Percentiles rank a stretch among this genome's conserved stretches.
These are phyloP conservation scores for Centella asiatica DNA, from an alignment of 129 eudicot species.

Conservation along the genomic window DNA sequence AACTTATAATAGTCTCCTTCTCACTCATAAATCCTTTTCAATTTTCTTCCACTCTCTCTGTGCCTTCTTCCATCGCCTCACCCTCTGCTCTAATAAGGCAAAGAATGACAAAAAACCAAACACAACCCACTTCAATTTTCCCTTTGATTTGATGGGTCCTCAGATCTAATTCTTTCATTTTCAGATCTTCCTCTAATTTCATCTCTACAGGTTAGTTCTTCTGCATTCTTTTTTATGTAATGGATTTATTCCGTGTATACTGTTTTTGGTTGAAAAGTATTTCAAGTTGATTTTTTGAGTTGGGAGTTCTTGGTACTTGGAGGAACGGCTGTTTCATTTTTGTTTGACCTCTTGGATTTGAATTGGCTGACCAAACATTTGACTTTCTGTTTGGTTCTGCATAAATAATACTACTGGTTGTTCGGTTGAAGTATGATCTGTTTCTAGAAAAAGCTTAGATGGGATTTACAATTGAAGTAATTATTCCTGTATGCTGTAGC, in stretches of 20 bases:
- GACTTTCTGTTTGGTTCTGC: constrained; percentile 16
- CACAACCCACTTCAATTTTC: constrained; percentile 19
- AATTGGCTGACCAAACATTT: constrained; percentile 17
- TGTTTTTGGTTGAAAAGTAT: constrained; percentile 1
- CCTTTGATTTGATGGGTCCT: constrained; percentile 39
- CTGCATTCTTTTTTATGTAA: background rate
- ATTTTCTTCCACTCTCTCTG: background rate
- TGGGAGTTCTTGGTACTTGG: constrained; percentile 1
- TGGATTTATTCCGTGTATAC: background rate
- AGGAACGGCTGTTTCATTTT: background rate
- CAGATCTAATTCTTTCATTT: constrained; percentile 45
- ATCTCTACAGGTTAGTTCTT: constrained; percentile 28
- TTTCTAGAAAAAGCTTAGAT: background rate
- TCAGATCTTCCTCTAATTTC: constrained; percentile 35
- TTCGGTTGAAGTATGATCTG: background rate
- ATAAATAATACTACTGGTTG: background rate
- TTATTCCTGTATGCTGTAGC: background rate
- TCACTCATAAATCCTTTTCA: background rate
- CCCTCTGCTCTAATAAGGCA: too few species aligned
- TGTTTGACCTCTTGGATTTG: constrained; percentile 27
- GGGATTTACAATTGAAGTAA: background rate
- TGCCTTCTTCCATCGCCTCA: constrained; percentile 1
- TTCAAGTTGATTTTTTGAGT: constrained; percentile 5
- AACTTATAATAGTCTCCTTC: constrained; percentile 7
- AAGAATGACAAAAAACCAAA: background rate